Base-by-base conservation (phyloP, 805 yeast species). In the Pichia paraexigua region DNA sequence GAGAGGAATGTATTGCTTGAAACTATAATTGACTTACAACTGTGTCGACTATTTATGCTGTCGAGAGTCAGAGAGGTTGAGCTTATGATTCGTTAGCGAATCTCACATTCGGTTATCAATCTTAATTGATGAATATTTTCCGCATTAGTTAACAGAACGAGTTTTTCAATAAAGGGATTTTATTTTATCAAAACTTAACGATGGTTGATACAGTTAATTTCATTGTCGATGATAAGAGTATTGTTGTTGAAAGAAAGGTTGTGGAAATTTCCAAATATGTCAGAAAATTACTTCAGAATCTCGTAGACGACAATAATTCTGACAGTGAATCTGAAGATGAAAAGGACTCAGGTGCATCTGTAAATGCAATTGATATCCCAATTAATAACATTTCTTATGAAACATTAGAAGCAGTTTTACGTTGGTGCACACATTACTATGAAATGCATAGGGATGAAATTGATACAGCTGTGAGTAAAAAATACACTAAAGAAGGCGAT, bases 351-450 rank as follows among this genome's bases (percentile, higher is more conserved):
- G 39, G 20, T 17, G 17, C 20, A n/a, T 35, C 39, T 4, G 12
- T 15, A 13, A 7, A 15, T 13, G 35, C 21, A 11, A 27, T 47
- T 12, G 45, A 46, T 13, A 56, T 55, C 24, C 56, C 54, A 25
- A 46, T 56, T 28, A 42, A 46, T 13, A 48, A 43, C 12, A 50
- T 56, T 0, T n/a, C 39, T 1, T 44, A 47, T 9, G 41, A 45
- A 6, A 51, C 49, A 5, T 41, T 56, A 32, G 45, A 47, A 42
- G 18, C 45, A 30, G 52, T 56, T 20, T 21, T 56, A 6, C 42
- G 25, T 15, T 56, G 58, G 58, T 56, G 58, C 22, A 28, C 47
- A 8, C 58, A 53, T 39, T 53, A 48, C 25, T 40, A 47, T 30
- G 53, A 51, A 18, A 32, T 43, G 9, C 49, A 51, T 17, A 43